phyloP scores from a whole-genome alignment of 139 green algal species.

The Micromonas pusilla region DNA sequence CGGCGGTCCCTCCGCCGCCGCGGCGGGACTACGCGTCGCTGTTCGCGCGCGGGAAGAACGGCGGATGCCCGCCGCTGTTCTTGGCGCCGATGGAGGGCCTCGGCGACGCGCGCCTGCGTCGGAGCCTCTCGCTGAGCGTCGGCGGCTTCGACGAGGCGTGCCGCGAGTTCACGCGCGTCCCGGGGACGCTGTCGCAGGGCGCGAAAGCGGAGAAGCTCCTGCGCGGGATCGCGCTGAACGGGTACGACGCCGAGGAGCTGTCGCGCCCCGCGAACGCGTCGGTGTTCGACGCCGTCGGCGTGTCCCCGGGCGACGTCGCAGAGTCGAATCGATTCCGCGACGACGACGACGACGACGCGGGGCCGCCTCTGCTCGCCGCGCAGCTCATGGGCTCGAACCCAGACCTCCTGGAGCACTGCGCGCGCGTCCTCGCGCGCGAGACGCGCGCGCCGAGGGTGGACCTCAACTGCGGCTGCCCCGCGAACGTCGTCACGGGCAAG shows the following conservation, averaged over 20 bases:
- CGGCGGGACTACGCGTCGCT: not conserved
- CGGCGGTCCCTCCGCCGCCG: no score
- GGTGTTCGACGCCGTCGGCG: not conserved
- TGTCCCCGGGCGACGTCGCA: not conserved
- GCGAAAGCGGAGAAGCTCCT: constrained; percentile 16
- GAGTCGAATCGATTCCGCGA: not conserved
- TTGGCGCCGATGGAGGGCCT: constrained; percentile 18
- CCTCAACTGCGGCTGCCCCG: constrained; percentile 62
- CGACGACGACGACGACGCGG: not conserved
- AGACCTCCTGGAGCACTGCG: not conserved
- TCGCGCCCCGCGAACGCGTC: not conserved
- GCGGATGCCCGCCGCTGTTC: not conserved
- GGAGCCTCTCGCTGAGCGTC: not conserved
- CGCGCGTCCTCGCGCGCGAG: not conserved
- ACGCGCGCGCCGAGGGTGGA: constrained; percentile 48
- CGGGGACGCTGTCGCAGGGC: constrained; percentile 7
- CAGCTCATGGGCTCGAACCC: constrained; percentile 12
- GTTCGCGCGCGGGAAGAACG: constrained; percentile 2
- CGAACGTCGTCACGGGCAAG: constrained; percentile 44
- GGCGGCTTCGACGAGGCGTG: constrained; percentile 10
- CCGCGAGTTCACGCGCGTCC: constrained; percentile 22
- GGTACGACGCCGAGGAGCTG: not conserved
- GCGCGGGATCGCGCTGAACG: not conserved
- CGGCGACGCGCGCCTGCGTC: constrained; percentile 7
- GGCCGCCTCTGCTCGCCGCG: not conserved